phyloP scores from a whole-genome alignment of 768 basidiomycete species.

The Cyclocybe aegerita region DNA sequence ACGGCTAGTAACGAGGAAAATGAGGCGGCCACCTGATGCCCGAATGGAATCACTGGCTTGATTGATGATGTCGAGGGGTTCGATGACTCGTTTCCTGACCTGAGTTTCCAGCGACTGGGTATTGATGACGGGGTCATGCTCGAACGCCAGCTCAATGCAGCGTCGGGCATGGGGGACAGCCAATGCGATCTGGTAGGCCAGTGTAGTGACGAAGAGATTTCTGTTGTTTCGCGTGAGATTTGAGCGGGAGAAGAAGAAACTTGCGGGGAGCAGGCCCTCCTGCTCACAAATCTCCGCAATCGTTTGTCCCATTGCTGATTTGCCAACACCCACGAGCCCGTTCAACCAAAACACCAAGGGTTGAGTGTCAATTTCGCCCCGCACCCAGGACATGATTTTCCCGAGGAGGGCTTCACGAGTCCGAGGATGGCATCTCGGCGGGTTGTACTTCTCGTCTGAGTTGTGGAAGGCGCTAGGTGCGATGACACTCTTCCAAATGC shows the following conservation, averaged over 20 bases:
- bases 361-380: background rate
- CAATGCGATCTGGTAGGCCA: constrained; percentile 1
- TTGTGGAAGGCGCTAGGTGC: background rate
- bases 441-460: background rate
- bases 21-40: background rate
- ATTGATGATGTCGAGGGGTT: background rate
- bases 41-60: background rate
- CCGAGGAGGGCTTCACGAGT: constrained; percentile 5
- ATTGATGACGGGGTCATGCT: constrained; percentile 2
- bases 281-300: constrained; percentile 4
- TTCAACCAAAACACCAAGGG: constrained; percentile 7
- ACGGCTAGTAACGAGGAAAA: constrained; percentile 11
- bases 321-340: constrained; percentile 13
- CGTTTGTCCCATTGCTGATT: constrained; percentile 15
- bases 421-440: constrained; percentile 8
- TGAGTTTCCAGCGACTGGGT: background rate
- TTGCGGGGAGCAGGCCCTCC: background rate
- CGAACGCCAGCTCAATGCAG: background rate
- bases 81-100: background rate
- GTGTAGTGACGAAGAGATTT: constrained; percentile 1
- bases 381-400: background rate
- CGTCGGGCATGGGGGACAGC: background rate
- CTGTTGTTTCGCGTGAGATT: background rate
- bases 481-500: too few species aligned
- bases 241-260: constrained; percentile 9